A percentile compares a stretch with the other conserved stretches of the same genome.
Conservation (phyloP, 768 basidiomycete species). For the Termitomyces sp. region DNA sequence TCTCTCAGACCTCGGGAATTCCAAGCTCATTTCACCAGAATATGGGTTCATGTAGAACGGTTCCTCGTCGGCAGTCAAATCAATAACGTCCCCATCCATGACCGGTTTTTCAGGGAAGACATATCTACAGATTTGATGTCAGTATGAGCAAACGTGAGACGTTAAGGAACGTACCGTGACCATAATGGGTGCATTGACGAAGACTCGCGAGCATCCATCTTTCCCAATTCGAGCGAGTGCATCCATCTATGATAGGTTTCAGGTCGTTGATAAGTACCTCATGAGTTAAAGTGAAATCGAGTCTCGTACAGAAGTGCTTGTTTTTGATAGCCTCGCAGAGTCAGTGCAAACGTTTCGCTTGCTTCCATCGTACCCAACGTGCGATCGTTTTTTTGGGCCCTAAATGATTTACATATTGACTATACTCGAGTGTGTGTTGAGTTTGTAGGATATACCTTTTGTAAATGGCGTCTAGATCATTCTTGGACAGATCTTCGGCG, state of each 20-base stretch:
- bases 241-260: slow-evolving; percentile 66
- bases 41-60: slow-evolving; percentile 90
- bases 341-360: slow-evolving; percentile 69
- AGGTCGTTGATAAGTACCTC: not conserved
- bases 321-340: slow-evolving; percentile 85
- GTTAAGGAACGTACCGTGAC: slow-evolving; percentile 62
- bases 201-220: slow-evolving; percentile 64
- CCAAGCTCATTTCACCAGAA: slow-evolving; percentile 84
- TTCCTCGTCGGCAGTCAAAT: slow-evolving; percentile 77
- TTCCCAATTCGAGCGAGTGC: slow-evolving; percentile 80
- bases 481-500: slow-evolving; percentile 76
- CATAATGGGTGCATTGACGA: slow-evolving; percentile 89
- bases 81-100: slow-evolving; percentile 55
- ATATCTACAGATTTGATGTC: slow-evolving; percentile 49
- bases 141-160: not conserved
- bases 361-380: slow-evolving; percentile 82
- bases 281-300: not conserved
- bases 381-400: slow-evolving; percentile 82
- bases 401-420: slow-evolving; percentile 27
- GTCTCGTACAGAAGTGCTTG: slow-evolving; percentile 74
- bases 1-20: slow-evolving; percentile 79
- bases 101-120: slow-evolving; percentile 62
- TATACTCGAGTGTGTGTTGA: not conserved
- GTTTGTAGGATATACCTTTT: slow-evolving; percentile 52
- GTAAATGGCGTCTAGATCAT: slow-evolving; percentile 82